Evolutionary conservation across 345 rosid species (phyloP).

Genomic region (Erucastrum elatum): DNA sequence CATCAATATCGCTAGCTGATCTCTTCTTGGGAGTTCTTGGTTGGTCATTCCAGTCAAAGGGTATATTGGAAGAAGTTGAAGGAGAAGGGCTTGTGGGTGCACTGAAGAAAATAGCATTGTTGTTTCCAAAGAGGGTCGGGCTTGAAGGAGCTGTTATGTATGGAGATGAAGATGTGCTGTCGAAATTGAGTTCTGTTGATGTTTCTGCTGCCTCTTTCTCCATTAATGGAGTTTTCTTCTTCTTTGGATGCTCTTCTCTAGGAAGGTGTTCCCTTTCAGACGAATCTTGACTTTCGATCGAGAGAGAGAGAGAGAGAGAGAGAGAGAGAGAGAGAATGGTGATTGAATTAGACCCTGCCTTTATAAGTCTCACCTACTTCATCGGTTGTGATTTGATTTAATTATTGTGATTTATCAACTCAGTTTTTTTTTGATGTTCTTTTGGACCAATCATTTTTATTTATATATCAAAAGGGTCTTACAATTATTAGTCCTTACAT

Average conservation of each 20-base stretch:
- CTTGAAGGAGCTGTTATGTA: constrained; percentile 98
- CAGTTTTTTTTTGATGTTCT: background rate
- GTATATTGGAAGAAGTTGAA: constrained; percentile 33
- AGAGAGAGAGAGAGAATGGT: constrained; percentile 24
- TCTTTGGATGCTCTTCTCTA: constrained; percentile 27
- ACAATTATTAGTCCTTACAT: constrained; percentile 16
- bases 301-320: background rate
- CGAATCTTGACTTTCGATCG: constrained; percentile 21
- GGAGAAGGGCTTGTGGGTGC: constrained; percentile 76
- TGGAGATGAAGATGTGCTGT: constrained; percentile 81
- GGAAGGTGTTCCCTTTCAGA: constrained; percentile 31
- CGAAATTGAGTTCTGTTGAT: constrained; percentile 64
- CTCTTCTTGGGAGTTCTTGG: constrained; percentile 28
- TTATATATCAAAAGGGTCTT: background rate
- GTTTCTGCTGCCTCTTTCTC: constrained; percentile 52
- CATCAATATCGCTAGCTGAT: constrained; percentile 37
- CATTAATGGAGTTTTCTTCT: constrained; percentile 30
- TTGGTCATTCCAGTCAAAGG: constrained; percentile 23
- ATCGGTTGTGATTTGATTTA: constrained; percentile 28
- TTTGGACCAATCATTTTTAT: constrained; percentile 6
- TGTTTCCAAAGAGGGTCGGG: constrained; percentile 69
- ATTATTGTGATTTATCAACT: constrained; percentile 21
- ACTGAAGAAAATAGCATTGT: constrained; percentile 46
- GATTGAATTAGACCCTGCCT: constrained; percentile 44
- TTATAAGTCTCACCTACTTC: constrained; percentile 47